These are phyloP conservation scores for Aspergillus felis DNA, from an alignment of 2,329 filamentous ascomycete genomes.

Conservation along the genomic window DNA sequence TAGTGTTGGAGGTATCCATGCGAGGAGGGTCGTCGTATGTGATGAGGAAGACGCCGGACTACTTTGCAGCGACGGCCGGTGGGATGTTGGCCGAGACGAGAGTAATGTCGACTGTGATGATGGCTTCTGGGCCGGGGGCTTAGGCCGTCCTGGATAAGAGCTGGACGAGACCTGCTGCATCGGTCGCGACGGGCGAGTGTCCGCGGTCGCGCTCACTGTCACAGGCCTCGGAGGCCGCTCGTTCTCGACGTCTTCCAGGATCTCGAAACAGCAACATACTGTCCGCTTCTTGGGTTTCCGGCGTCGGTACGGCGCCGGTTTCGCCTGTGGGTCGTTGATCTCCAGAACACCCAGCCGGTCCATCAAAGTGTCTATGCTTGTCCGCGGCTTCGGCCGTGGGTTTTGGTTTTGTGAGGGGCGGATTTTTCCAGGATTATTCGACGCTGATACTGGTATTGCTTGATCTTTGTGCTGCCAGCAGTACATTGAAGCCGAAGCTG, in stretches of 20 bases:
- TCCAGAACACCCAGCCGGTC: constrained; percentile 74
- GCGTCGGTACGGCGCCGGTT: constrained; percentile 6
- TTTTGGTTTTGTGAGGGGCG: constrained; percentile 9
- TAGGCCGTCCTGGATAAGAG: neutral
- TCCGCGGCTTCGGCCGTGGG: constrained; percentile 59
- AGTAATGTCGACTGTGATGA: constrained; percentile 2
- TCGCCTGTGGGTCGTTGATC: constrained; percentile 42
- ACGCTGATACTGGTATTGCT: constrained; percentile 41
- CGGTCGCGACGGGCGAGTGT: constrained; percentile 8
- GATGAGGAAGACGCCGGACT: constrained; percentile 19
- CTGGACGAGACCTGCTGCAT: constrained; percentile 10
- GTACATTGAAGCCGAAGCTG: constrained; percentile 52
- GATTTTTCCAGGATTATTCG: constrained; percentile 35
- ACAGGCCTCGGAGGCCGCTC: constrained; percentile 20
- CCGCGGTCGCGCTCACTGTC: neutral
- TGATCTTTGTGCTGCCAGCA: constrained; percentile 97
- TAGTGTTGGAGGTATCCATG: constrained; percentile 65
- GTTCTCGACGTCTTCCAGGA: constrained; percentile 26
- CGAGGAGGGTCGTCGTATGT: constrained; percentile 49
- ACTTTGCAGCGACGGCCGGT: neutral
- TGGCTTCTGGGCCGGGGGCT: neutral
- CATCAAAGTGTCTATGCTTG: constrained; percentile 82
- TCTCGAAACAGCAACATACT: constrained; percentile 34
- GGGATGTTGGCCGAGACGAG: constrained; percentile 1
- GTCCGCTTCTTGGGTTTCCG: constrained; percentile 15